Evolutionary conservation across 2,329 filamentous ascomycete species (phyloP), one percentile per base, ranked within the genome.

Genomic region (Aphanoascus verrucosus): DNA sequence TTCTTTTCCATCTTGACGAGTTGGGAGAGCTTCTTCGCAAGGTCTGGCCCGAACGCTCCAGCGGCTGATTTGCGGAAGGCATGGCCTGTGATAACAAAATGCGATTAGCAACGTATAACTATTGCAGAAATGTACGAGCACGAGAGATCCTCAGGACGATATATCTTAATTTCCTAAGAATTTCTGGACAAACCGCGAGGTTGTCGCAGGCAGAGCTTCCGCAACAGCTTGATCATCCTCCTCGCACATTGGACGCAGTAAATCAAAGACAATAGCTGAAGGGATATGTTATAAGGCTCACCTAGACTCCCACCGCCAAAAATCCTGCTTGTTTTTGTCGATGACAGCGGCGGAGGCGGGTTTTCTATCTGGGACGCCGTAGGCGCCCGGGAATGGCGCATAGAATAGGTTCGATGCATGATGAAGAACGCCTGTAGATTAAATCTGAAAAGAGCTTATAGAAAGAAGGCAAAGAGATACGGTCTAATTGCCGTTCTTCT

Each of bases 1-100:
- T 98, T 97, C 83, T 98, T 98, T 77, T 98, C 93, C 93, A 98
- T 98, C 82, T 98, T 98, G 59, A 98, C 93, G 51, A 98, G 81
- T 75, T 94, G 88, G 40, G 90, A 88, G 58, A 98, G 84, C 80
- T 98, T 98, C 81, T 95, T 96, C 55, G 93, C 86, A 55, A 98
- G 83, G 65, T 98, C 93, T 55, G 90, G 82, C 35, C 82, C 82
- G 64, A 77, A 77, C 56, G 75, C 74, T 38, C 75, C 75, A 20
- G 75, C 74, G 49, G 75, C 67, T 44, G 72, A 70, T 62, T 76
- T 76, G 56, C 75, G 72, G 64, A 77, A 76, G 41, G 77, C 80
- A 77, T 86, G 81, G 66, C 84, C 83, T 84, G 23, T 7, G 23
- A 64, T 3, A 40, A 17, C 8, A 49, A 14, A 20, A 34, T 20